These are phyloP conservation scores for Physcomitrellopsis africana DNA, from an alignment of 225 moss, liverwort and hornwort species.

Conservation along the genomic window DNA sequence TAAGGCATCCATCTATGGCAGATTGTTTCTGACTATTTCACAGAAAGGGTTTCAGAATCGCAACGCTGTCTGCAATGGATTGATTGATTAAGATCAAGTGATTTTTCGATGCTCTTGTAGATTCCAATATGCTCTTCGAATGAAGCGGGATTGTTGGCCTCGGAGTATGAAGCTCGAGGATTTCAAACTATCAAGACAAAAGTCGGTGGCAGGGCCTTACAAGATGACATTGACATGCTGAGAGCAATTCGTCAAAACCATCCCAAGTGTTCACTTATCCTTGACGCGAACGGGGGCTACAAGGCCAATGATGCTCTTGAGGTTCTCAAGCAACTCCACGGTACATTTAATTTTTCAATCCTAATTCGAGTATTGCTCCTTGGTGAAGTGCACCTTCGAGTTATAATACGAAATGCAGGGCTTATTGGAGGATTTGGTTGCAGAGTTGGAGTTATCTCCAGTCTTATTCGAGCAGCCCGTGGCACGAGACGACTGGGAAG, in stretches of 20 bases:
- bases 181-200: slow-evolving; percentile 87
- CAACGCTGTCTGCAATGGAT: not conserved
- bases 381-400: slow-evolving; percentile 12
- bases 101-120: slow-evolving; percentile 38
- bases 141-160: slow-evolving; percentile 79
- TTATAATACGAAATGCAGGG: not conserved
- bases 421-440: slow-evolving; percentile 24
- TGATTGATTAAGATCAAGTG: not conserved
- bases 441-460: slow-evolving; percentile 72
- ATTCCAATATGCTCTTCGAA: slow-evolving; percentile 79
- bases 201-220: slow-evolving; percentile 73
- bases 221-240: slow-evolving; percentile 68
- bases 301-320: slow-evolving; percentile 65
- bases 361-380: not conserved
- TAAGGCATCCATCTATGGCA: slow-evolving; percentile 23
- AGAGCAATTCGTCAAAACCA: slow-evolving; percentile 72
- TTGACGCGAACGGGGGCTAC: slow-evolving; percentile 91
- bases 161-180: slow-evolving; percentile 61
- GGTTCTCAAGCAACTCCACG: slow-evolving; percentile 72
- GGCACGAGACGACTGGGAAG: slow-evolving; percentile 76
- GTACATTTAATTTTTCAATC: slow-evolving; percentile 43
- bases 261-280: slow-evolving; percentile 75
- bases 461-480: slow-evolving; percentile 86
- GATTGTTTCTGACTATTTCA: too few species aligned
- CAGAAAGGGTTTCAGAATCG: slow-evolving; percentile 6